Evolutionary conservation across 768 basidiomycete genomes (phyloP), one percentile per base, ranked within the genome.

Genomic region (Rhizopogon salebrosus): DNA sequence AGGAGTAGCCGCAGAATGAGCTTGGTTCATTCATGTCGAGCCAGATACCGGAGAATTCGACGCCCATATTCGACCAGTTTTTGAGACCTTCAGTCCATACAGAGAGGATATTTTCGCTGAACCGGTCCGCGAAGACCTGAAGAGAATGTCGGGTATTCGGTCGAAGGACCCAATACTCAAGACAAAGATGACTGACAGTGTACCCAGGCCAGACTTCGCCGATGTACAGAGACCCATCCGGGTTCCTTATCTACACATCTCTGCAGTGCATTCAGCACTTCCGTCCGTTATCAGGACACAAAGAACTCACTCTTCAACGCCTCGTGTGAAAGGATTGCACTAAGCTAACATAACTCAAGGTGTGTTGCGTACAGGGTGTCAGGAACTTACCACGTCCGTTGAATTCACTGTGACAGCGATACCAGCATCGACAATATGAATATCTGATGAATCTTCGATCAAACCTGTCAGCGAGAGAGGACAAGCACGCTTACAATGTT

Each of bases 171-270:
- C 1, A 29, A 5, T 9, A 31, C 31, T 3, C 4, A 7, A 7
- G 13, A 4, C 14, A 41, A 6, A 3, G 9, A 27, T 11, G 31
- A 62, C 75, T 16, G 34, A 82, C 85, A 6, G 85, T 84, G 66
- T 80, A 84, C 22, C 88, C 86, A 14, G 88, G 87, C 87, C 85
- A 90, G 8, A 89, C 87, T 61, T 83, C 76, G 10, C 89, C 89
- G 1, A 88, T 62, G 64, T 86, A 90, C 59, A 84, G 77, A 35
- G 82, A 77, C 0, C 82, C 83, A 60, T 91, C 84, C 0, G 83
- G 84, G 63, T 91, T 89, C 59, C 81, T 88, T 48, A 92, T 78
- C 65, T 84, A 91, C 0, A 82, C 77, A 43, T 80, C 77, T n/a
- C 85, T 86, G 54, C 20, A 26, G 3, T 48, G 4, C 7, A 16